phyloP scores from a whole-genome alignment of 352 stramenopile genomes.

The Globisporangium polare region DNA sequence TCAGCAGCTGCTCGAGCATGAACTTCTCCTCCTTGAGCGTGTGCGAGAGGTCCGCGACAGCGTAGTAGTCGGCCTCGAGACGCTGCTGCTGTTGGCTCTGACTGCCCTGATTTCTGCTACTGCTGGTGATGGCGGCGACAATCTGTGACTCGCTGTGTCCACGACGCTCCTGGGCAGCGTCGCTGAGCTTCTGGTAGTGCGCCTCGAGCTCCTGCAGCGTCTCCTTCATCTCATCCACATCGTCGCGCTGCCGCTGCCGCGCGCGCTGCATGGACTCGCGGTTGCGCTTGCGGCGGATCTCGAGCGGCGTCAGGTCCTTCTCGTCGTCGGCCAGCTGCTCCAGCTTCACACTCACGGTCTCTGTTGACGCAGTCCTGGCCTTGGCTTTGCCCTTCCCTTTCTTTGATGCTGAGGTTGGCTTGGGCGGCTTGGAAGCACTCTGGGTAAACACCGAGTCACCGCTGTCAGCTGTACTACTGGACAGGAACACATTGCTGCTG shows the following conservation, averaged over 20 bases:
- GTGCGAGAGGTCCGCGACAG: slow-evolving; percentile 48
- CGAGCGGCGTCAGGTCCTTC: slow-evolving; percentile 35
- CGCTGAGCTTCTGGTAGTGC: slow-evolving; percentile 39
- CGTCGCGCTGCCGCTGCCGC: slow-evolving; percentile 36
- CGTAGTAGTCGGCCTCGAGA: slow-evolving; percentile 43
- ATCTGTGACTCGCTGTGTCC: background rate
- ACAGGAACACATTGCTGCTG: background rate
- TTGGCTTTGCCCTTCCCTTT: slow-evolving; percentile 2
- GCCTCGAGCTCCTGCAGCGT: slow-evolving; percentile 41
- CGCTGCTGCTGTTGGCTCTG: slow-evolving; percentile 10
- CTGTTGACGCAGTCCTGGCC: background rate
- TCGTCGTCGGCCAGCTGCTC: slow-evolving; percentile 23
- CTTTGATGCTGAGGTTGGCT: background rate
- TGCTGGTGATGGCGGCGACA: background rate
- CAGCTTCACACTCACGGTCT: background rate
- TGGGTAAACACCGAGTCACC: background rate
- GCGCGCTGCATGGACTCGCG: slow-evolving; percentile 54
- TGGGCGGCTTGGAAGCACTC: background rate
- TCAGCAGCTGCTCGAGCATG: slow-evolving; percentile 34
- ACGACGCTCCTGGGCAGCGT: slow-evolving; percentile 26
- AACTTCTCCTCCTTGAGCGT: slow-evolving; percentile 61
- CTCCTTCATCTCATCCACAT: slow-evolving; percentile 46
- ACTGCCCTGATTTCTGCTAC: background rate
- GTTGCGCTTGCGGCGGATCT: slow-evolving; percentile 51
- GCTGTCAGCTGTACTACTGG: background rate